Evolutionary conservation across 306 rosid species (phyloP).

Genomic region (Canavalia ensiformis): DNA sequence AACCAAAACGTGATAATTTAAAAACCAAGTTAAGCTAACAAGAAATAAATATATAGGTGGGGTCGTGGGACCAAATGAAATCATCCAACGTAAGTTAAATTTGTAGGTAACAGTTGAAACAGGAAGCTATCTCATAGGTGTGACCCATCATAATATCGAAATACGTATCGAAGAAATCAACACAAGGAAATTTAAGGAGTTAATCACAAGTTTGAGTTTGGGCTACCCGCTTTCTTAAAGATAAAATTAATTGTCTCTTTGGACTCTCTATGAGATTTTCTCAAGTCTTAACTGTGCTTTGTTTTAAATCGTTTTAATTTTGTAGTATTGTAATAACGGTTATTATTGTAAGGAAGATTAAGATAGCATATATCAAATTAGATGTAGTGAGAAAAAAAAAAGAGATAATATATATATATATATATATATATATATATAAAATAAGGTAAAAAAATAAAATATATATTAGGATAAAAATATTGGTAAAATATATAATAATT

Average conservation of each 20-base stretch:
- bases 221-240: not conserved
- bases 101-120: not conserved
- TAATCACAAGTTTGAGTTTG: not conserved
- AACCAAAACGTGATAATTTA: not conserved
- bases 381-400: too few relatives aligned
- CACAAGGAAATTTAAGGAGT: not conserved
- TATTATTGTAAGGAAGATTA: too few relatives aligned
- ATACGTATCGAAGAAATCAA: not conserved
- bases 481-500: too few relatives aligned
- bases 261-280: not conserved
- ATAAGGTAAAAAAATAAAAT: too few relatives aligned
- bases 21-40: not conserved
- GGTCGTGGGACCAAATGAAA: not conserved
- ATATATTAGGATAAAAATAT: too few relatives aligned
- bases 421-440: too few relatives aligned
- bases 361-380: too few relatives aligned
- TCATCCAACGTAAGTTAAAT: not conserved
- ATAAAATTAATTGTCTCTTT: not conserved
- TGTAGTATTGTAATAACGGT: too few relatives aligned
- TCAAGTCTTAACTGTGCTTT: too few relatives aligned
- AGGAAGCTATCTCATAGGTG: constrained; percentile 9
- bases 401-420: too few relatives aligned
- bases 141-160: constrained; percentile 15
- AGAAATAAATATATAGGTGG: not conserved
- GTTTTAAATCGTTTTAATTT: too few relatives aligned